Evolutionary conservation across 768 basidiomycete species (phyloP).

Genomic region (Dioszegia hungarica): DNA sequence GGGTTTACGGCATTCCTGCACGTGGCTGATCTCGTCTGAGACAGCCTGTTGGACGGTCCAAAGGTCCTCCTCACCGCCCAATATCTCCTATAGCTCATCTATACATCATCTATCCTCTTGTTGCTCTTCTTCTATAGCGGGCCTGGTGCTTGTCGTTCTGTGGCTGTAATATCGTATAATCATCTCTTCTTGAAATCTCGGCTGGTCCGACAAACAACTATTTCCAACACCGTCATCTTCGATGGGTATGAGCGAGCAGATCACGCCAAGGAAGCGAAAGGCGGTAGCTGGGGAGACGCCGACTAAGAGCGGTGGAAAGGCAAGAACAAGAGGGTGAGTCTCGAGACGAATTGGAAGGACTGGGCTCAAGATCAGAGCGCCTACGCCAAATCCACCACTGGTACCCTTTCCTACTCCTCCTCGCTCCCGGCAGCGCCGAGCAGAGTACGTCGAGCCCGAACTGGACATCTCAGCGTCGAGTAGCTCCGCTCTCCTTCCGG

Average conservation of each 20-base stretch:
- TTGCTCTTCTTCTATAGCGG: not conserved
- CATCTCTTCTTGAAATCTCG: not conserved
- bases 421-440: constrained; percentile 1
- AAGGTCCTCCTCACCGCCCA: not conserved
- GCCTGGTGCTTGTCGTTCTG: not conserved
- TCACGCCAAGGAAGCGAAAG: constrained; percentile 33
- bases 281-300: constrained; percentile 7
- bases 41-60: not conserved
- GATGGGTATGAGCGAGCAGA: not conserved
- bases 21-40: not conserved
- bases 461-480: not conserved
- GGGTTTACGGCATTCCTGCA: not conserved
- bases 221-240: not conserved
- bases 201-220: not conserved
- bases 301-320: constrained; percentile 6
- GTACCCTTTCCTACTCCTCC: constrained; percentile 46
- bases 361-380: constrained; percentile 17
- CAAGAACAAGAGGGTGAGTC: constrained; percentile 25
- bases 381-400: constrained; percentile 43
- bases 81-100: not conserved
- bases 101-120: constrained; percentile 3
- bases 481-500: not conserved
- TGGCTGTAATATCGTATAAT: not conserved
- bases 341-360: not conserved
- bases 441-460: not conserved